Evolutionary conservation across 2,329 filamentous ascomycete species (phyloP).

Genomic region (Hirsutella rhossiliensis): DNA sequence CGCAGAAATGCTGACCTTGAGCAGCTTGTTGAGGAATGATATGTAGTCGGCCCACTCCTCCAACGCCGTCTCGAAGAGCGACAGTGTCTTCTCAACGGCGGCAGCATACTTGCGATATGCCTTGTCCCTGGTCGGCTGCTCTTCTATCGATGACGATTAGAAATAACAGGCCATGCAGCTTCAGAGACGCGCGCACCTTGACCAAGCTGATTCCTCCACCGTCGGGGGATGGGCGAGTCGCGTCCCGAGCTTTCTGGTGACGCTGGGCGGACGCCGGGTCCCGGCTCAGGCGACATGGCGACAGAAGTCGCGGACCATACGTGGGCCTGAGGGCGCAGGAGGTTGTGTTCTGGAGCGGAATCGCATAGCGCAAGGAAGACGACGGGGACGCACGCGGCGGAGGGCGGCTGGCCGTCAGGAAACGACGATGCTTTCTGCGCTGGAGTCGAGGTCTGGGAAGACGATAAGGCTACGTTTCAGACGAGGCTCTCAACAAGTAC

Average conservation of each 20-base stretch:
- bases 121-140: conserved; percentile 47
- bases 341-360: conserved; percentile 1
- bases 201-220: conserved; percentile 66
- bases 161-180: not conserved
- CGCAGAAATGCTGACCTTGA: conserved; percentile 52
- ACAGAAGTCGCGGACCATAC: conserved; percentile 12
- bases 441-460: not conserved
- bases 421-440: not conserved
- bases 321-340: conserved; percentile 2
- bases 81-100: conserved; percentile 74
- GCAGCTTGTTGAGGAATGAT: conserved; percentile 79
- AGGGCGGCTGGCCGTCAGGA: not conserved
- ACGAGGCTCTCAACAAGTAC: not conserved
- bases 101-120: conserved; percentile 79
- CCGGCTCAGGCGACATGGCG: conserved; percentile 52
- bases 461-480: conserved; percentile 11
- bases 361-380: conserved; percentile 2
- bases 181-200: conserved; percentile 46
- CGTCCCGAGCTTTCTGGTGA: conserved; percentile 80
- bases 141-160: conserved; percentile 29
- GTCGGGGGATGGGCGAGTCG: conserved; percentile 60
- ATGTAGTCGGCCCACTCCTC: conserved; percentile 99
- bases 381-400: not conserved
- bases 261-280: conserved; percentile 41
- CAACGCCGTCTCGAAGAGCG: conserved; percentile 81